Base-by-base conservation (phyloP, 2,329 filamentous ascomycete species). In the Coniochaeta pulveracea region DNA sequence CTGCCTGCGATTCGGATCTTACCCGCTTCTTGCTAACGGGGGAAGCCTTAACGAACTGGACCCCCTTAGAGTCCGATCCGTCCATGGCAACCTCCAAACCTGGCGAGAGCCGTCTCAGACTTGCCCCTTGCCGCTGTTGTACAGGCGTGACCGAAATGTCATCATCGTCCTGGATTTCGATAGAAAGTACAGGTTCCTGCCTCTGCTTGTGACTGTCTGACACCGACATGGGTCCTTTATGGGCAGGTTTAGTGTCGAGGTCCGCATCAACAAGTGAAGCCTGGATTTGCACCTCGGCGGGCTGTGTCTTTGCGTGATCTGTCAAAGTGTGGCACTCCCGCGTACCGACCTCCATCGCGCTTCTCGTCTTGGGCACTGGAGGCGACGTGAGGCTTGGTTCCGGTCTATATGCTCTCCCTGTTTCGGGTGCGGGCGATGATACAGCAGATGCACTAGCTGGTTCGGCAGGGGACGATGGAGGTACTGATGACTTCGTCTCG, bases 91-190 rank as follows among this genome's bases (percentile, higher is more conserved):
- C 5, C 16, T 4, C 10, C 5, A 10, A 16, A 29, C 26, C 11
- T n/a, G 19, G 26, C 26, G 26, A 29, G n/a, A n/a, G 5, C 26
- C 19, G 26, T 18, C 26, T 29, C 5, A n/a, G 19, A n/a, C n/a
- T n/a, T 11, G 26, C n/a, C 16, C 10, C 12, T 18, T 19, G n/a
- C 5, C 6, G 16, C 10, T n/a, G 16, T 12, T 18, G 4, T 8
- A 18, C 16, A n/a, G 16, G 9, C 16, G 19, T 15, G n/a, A 15
- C 3, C n/a, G 26, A 14, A 9, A 7, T 12, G 22, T 31, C 28
- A 12, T 22, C 28, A 9, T 31, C 28, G 17, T 31, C 28, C 4
- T 17, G 11, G n/a, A 31, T 31, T 16, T 31, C 28, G 12, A 31
- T 31, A 9, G 28, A 31, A 8, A 19, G 28, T 6, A 31, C 11